Base-by-base conservation (phyloP, 257 asterid species). In the Solanum dulcamara region DNA sequence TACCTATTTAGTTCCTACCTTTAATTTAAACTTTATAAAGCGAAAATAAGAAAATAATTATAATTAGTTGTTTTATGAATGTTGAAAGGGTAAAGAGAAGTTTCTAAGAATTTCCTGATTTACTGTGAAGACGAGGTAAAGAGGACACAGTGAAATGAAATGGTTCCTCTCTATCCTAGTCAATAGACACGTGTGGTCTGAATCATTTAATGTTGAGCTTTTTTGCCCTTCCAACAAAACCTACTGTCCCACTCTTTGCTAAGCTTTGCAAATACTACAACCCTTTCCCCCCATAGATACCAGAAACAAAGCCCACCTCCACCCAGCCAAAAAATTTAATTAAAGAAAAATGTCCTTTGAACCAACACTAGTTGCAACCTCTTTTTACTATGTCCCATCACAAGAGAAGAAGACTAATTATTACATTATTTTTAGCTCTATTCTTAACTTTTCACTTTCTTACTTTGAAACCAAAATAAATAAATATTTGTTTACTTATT, bases 141-240 rank as follows among this genome's bases (percentile, higher is more conserved):
- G 66, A 4, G 37, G 37, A 33, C n/a, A n/a, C n/a, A n/a, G n/a
- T 2, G 4, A 9, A 59, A 11, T 13, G 67, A 59, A 59, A 24
- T 59, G 22, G 12, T 55, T 55, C 4, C n/a, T n/a, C 90, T 85
- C 87, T 83, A 26, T 85, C 90, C 90, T 88, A 85, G 86, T 68
- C 80, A 57, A 88, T 89, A n/a, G 88, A 89, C 94, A 91, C 96
- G 93, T 93, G 96, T 88, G 89, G 71, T 86, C 92, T 90, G 90
- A 85, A 57, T 12, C 14, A 60, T 26, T 75, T 93, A 89, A 83
- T 86, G 84, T 87, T 80, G 66, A 85, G 85, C 86, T 84, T 79
- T 82, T 85, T 87, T 88, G 87, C 87, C 88, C 83, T 84, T 81
- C 83, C 33, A 71, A 28, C 87, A 57, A 84, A 67, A 70, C 84